phyloP scores from a whole-genome alignment of 2,329 filamentous ascomycete genomes.

The Penicillium sp. region DNA sequence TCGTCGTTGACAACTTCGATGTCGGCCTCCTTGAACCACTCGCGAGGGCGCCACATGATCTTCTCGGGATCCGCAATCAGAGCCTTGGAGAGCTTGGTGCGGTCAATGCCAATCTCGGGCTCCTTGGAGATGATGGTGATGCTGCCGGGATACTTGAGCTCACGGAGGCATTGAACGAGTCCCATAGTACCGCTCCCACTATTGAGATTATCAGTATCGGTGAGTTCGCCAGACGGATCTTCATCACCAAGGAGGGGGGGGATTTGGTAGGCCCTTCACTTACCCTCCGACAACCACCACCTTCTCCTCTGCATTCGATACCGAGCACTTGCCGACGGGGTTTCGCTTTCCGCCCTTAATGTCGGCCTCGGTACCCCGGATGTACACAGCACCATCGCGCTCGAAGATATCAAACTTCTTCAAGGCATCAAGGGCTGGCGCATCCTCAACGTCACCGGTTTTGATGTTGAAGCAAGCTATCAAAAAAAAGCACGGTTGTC shows the following conservation, averaged over 20 bases:
- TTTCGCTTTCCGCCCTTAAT: constrained; percentile 72
- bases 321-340: constrained; percentile 66
- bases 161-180: constrained; percentile 73
- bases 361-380: constrained; percentile 69
- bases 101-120: constrained; percentile 80
- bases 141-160: constrained; percentile 69
- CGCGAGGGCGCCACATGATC: constrained; percentile 66
- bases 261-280: constrained; percentile 12
- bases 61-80: constrained; percentile 75
- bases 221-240: neutral
- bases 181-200: constrained; percentile 79
- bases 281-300: constrained; percentile 76
- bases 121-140: constrained; percentile 82
- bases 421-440: constrained; percentile 81
- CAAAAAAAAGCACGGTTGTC: neutral
- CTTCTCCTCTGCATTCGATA: constrained; percentile 48
- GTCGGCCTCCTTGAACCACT: constrained; percentile 64
- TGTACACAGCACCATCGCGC: constrained; percentile 75
- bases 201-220: constrained; percentile 2
- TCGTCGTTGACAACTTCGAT: constrained; percentile 53
- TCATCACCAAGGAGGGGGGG: too few relatives aligned
- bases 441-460: constrained; percentile 91
- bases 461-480: constrained; percentile 84
- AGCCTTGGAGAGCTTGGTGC: constrained; percentile 92
- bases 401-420: constrained; percentile 74